Evolutionary conservation across 208 protist species (phyloP).

Genomic region (Acanthamoeba royreba): DNA sequence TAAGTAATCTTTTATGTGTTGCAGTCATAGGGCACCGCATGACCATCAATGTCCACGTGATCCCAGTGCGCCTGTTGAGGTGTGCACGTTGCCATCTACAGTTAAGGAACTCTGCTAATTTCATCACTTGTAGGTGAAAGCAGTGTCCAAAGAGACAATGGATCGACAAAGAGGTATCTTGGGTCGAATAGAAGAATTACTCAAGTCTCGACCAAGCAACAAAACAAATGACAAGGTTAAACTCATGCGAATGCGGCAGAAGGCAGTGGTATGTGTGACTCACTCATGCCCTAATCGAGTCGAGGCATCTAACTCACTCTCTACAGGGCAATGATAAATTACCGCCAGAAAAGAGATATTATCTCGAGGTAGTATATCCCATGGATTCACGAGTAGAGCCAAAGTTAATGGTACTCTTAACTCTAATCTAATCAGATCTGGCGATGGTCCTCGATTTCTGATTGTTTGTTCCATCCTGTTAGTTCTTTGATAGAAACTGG

Average conservation of each 20-base stretch:
- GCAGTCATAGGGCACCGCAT: background rate
- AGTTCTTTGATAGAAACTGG: slow-evolving; percentile 31
- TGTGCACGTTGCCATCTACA: background rate
- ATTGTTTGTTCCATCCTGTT: no score
- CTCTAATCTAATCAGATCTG: background rate
- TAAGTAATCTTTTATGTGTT: background rate
- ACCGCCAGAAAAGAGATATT: slow-evolving; percentile 23
- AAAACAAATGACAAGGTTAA: background rate
- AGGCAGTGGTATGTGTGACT: background rate
- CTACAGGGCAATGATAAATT: background rate
- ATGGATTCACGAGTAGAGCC: background rate
- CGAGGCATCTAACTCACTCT: background rate
- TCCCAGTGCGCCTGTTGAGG: background rate
- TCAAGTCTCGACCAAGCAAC: background rate
- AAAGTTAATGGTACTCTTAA: background rate
- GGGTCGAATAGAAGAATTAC: background rate
- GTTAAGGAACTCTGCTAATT: background rate
- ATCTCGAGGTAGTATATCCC: slow-evolving; percentile 13
- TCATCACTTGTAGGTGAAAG: background rate
- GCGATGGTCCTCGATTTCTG: no score
- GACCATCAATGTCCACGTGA: background rate
- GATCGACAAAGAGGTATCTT: background rate
- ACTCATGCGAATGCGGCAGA: background rate
- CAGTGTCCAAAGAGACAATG: background rate
- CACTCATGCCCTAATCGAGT: no score